Evolutionary conservation across 2,329 filamentous ascomycete species (phyloP).

Genomic region (Aureobasidium zeae): DNA sequence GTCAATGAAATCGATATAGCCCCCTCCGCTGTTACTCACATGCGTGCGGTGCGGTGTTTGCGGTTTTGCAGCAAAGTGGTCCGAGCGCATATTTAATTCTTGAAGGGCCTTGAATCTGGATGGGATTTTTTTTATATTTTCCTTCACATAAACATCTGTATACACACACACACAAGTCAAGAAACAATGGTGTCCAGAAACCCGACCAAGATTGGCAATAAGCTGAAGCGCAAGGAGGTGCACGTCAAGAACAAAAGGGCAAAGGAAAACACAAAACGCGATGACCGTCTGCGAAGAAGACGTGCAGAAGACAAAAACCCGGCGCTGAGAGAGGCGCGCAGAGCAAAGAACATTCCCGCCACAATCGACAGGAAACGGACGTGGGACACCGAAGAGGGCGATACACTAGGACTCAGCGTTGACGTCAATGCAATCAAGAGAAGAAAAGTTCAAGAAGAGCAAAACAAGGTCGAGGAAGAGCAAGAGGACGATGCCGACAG

Average conservation of each 20-base stretch:
- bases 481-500: conserved; percentile 55
- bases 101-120: neutral
- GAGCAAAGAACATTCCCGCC: conserved; percentile 67
- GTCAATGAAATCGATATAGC: neutral
- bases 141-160: neutral
- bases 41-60: neutral
- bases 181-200: conserved; percentile 21
- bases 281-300: conserved; percentile 67
- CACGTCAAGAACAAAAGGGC: conserved; percentile 73
- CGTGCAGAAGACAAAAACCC: conserved; percentile 82
- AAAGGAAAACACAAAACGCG: conserved; percentile 63
- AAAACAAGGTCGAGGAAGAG: conserved; percentile 34
- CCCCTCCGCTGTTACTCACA: neutral
- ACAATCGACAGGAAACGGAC: conserved; percentile 82
- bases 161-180: neutral
- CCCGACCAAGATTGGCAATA: conserved; percentile 36
- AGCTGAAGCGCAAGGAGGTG: conserved; percentile 66
- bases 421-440: conserved; percentile 40
- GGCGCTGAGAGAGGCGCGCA: conserved; percentile 59
- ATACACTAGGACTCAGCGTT: conserved; percentile 34
- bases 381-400: conserved; percentile 56
- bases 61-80: neutral
- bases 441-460: conserved; percentile 32
- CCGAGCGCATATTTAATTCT: neutral
- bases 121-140: conserved; percentile 1